Evolutionary conservation across 139 green algal genomes (phyloP), one percentile per base, ranked within the genome.

Genomic region (Raphidocelis subcapitata): DNA sequence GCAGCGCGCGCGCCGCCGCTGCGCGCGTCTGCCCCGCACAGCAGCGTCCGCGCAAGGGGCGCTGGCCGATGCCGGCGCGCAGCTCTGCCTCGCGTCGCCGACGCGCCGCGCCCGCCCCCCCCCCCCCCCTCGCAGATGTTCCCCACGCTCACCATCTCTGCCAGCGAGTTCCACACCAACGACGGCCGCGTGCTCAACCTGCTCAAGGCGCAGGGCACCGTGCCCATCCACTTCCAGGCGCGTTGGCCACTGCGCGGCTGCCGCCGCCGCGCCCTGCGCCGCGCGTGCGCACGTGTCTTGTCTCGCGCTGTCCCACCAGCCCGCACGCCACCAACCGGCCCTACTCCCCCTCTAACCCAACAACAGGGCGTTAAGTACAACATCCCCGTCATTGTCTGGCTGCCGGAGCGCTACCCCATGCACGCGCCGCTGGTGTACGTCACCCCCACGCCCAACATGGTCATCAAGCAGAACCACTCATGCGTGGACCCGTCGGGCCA

Each of bases 381-480:
- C 87, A 94, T 98, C n/a, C 94, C 94, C 0, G 76, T 97, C 36
- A 75, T 78, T 0, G 62, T 97, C 2, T 98, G 88, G 90, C 82
- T 98, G 28, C 70, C 85, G 2, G 93, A 96, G 74, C 59, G 54
- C 1, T 98, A 94, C 80, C 93, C 94, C 1, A 65, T 73, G 28
- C 41, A 70, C 2, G 18, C 88, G 0, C 94, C 94, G 2, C 76
- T 92, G 15, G 74, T 83, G 4, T 98, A 93, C 46, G 92, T 98
- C 26, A 83, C 77, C 12, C 94, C 94, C 24, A 97, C 91, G 0
- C 65, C 77, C 0, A 86, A 91, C 70, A 98, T 98, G 94, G 86
- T 98, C 72, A 95, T 98, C 78, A 93, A 93, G 59, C 63, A 86
- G 2, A 64, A 84, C 2, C 91, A 96, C 80, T 57, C 81, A 3